A percentile compares a stretch with the other conserved stretches of the same genome.
Conservation (phyloP, 108 stramenopile species). For the Cyclostephanos invisitatus region DNA sequence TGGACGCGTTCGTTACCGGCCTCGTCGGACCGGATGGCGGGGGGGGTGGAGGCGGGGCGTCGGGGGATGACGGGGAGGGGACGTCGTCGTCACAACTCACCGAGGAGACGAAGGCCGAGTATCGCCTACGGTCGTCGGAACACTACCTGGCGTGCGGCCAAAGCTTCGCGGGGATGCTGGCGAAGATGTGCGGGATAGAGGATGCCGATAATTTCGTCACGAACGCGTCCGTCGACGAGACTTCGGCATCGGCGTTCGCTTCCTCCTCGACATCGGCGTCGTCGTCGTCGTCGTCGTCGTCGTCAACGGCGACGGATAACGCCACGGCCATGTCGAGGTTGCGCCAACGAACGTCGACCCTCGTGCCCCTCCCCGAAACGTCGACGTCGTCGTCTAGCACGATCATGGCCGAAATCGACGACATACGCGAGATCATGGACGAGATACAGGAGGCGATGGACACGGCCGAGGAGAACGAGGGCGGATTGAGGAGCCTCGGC, state of each 20-base stretch:
- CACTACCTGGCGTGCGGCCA: slow-evolving; percentile 66
- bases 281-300: slow-evolving; percentile 10
- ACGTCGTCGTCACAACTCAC: slow-evolving; percentile 13
- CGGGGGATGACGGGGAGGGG: neutral
- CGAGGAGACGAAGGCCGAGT: slow-evolving; percentile 42
- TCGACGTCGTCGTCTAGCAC: too few species aligned
- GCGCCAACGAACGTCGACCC: slow-evolving; percentile 23
- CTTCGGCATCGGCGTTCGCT: neutral
- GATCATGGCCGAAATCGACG: neutral
- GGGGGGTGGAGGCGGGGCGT: neutral
- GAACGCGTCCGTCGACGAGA: slow-evolving; percentile 1
- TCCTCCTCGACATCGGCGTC: slow-evolving; percentile 37
- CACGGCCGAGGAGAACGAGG: slow-evolving; percentile 58
- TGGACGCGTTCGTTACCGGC: slow-evolving; percentile 16
- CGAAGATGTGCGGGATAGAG: slow-evolving; percentile 52
- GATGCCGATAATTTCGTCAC: slow-evolving; percentile 53
- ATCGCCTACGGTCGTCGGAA: slow-evolving; percentile 47
- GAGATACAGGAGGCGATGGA: slow-evolving; percentile 89
- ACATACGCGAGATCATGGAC: slow-evolving; percentile 63
- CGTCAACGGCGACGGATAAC: slow-evolving; percentile 1
- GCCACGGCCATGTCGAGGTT: slow-evolving; percentile 23
- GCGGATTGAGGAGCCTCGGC: slow-evolving; percentile 57
- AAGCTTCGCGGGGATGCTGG: slow-evolving; percentile 64
- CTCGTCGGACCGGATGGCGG: slow-evolving; percentile 10
- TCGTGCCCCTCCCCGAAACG: slow-evolving; percentile 12